Percentiles rank a stretch among this genome's conserved stretches.
Evolutionary conservation across 2,329 filamentous ascomycete species (phyloP).

Genomic region (Beauveria pseudobassiana): DNA sequence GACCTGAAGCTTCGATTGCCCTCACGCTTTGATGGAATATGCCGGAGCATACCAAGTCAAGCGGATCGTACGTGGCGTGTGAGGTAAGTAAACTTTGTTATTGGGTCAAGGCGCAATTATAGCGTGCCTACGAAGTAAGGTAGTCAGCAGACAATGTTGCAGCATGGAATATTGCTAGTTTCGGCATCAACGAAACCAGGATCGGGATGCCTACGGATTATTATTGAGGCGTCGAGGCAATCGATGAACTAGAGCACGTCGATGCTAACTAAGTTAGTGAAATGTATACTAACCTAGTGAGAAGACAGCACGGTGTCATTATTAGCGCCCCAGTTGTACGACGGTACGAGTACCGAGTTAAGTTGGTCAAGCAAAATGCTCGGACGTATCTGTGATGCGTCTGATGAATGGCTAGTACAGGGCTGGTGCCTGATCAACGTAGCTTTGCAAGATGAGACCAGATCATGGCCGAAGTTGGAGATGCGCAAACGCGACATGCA

Average conservation of each 20-base stretch:
- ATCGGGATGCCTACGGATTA: too few relatives aligned
- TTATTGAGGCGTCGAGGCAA: too few relatives aligned
- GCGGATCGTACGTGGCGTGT: not conserved
- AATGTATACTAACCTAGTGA: not conserved
- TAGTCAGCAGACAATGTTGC: too few relatives aligned
- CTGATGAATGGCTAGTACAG: not conserved
- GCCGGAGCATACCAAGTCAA: not conserved
- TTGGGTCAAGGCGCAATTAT: not conserved
- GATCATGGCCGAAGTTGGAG: not conserved
- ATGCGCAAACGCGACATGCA: not conserved
- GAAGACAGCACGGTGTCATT: too few relatives aligned
- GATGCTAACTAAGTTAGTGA: too few relatives aligned
- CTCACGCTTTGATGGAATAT: not conserved
- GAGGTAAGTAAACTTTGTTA: not conserved
- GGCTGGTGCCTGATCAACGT: not conserved
- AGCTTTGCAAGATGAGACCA: too few relatives aligned
- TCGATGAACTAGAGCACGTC: not conserved
- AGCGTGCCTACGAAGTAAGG: not conserved
- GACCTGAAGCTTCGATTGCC: not conserved
- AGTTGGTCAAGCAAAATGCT: not conserved
- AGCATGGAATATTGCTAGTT: too few relatives aligned
- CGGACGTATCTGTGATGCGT: not conserved
- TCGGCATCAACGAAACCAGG: too few relatives aligned
- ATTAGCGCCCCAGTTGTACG: not conserved
- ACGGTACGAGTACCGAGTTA: not conserved